Percentiles rank a stretch among this genome's conserved stretches.
Evolutionary conservation across 176 grass and related monocot genomes (phyloP).

Genomic region (Aegilops sharonensis): DNA sequence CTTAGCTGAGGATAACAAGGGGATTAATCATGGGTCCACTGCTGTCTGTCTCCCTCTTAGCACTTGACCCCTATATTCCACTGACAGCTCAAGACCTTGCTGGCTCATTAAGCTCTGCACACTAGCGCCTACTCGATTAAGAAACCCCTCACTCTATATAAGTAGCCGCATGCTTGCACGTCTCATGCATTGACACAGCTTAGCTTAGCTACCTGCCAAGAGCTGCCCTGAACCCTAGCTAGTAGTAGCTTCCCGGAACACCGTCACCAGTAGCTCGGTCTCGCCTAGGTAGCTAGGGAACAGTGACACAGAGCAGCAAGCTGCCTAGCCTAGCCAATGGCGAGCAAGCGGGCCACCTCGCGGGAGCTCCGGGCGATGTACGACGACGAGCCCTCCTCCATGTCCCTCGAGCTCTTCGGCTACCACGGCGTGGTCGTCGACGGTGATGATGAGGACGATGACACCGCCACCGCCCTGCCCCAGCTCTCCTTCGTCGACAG

Average conservation of each 20-base stretch:
- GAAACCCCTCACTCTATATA: constrained; percentile 26
- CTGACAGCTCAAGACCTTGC: constrained; percentile 33
- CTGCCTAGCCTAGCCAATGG: neutral
- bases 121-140: constrained; percentile 4
- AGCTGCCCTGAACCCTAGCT: constrained; percentile 39
- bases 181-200: constrained; percentile 25
- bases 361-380: constrained; percentile 33
- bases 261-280: neutral
- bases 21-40: neutral
- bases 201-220: constrained; percentile 15
- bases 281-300: neutral
- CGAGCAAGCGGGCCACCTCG: constrained; percentile 41
- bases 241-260: neutral
- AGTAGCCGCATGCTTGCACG: constrained; percentile 29
- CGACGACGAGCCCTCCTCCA: constrained; percentile 46
- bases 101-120: constrained; percentile 7
- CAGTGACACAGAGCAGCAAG: constrained; percentile 9
- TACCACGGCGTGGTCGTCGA: constrained; percentile 18
- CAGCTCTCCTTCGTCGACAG: constrained; percentile 41
- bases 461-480: neutral
- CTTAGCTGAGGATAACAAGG: neutral
- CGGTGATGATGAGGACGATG: constrained; percentile 16
- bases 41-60: neutral
- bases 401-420: constrained; percentile 66
- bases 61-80: neutral